A percentile compares a stretch with the other conserved stretches of the same genome.
Evolutionary conservation across 768 basidiomycete genomes (phyloP).

Genomic region (Mrakia hoshinonis): DNA sequence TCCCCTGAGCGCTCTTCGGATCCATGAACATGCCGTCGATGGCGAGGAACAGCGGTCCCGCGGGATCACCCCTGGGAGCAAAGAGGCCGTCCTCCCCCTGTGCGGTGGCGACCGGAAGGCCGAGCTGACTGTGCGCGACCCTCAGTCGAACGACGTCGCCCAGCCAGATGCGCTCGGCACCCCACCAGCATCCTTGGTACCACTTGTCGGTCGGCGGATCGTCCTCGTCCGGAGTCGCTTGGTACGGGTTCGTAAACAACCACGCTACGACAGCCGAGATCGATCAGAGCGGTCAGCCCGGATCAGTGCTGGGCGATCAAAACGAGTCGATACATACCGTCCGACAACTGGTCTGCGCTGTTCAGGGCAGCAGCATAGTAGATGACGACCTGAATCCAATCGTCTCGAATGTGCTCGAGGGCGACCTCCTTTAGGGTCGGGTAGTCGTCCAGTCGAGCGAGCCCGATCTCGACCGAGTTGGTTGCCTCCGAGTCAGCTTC

Average conservation of each 20-base stretch:
- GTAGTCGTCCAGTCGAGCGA: neutral
- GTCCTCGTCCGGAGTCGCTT: neutral
- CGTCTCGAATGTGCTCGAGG: neutral
- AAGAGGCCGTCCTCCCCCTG: neutral
- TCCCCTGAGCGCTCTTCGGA: neutral
- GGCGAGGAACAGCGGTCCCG: neutral
- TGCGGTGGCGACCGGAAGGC: neutral
- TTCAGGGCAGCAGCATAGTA: neutral
- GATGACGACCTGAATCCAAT: neutral
- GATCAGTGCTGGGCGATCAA: neutral
- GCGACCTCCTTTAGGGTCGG: neutral
- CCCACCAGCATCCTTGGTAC: slow-evolving; percentile 1
- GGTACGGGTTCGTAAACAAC: neutral
- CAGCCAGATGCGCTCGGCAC: neutral
- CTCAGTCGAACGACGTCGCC: neutral
- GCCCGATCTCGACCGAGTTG: neutral
- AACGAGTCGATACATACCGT: neutral
- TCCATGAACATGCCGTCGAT: neutral
- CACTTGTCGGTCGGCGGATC: neutral
- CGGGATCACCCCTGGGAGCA: neutral
- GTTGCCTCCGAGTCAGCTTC: neutral
- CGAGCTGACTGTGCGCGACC: neutral
- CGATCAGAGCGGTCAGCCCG: no score
- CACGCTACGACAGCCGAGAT: neutral
- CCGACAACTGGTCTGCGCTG: neutral